Evolutionary conservation across 2,329 filamentous ascomycete genomes (phyloP), one percentile per base, ranked within the genome.

Genomic region (Ceratocystis ficicola): DNA sequence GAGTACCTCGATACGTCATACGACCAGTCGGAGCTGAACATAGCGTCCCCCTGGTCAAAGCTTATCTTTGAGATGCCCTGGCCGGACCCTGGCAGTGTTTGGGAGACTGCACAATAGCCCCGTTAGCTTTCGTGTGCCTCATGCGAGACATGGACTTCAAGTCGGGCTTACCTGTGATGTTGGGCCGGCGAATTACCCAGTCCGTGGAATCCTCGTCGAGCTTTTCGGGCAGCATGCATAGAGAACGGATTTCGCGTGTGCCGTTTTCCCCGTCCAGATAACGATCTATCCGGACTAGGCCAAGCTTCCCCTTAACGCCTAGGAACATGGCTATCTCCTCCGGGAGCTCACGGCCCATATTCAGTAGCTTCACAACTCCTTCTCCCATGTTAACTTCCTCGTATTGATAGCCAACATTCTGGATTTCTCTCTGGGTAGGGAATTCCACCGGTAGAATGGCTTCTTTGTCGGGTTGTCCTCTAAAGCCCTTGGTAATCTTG

Each of bases 351-450:
- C 74, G 74, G 48, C 76, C 77, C 76, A 87, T 75, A 71, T 86
- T 83, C 67, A 86, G 76, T 1, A 82, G 83, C 41, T 70, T 75
- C 10, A 80, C 74, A 1, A 75, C 76, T 10, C 88, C 83, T 68
- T 80, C 81, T 83, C 86, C 89, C 70, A 91, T 83, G 32, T 76
- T 81, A 67, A 92, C 79, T n/a, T 80, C 73, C 68, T 84, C 84
- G 60, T 77, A 80, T 3, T 73, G 75, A 73, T 89, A 91, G 6
- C 80, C 80, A 65, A 80, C 81, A 46, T 76, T 77, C 69, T 79
- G 77, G 68, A 86, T 83, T 67, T 87, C 83, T 1, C 77, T 76
- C 7, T 77, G 72, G 0, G 81, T 77, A 3, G 88, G 87, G 68
- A 80, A 81, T 8, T 81, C 79, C 63, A 89, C 79, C 0, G 89